Base-by-base conservation (phyloP, 1,139 yeast species). In the Nakaseomyces nivariensis region DNA sequence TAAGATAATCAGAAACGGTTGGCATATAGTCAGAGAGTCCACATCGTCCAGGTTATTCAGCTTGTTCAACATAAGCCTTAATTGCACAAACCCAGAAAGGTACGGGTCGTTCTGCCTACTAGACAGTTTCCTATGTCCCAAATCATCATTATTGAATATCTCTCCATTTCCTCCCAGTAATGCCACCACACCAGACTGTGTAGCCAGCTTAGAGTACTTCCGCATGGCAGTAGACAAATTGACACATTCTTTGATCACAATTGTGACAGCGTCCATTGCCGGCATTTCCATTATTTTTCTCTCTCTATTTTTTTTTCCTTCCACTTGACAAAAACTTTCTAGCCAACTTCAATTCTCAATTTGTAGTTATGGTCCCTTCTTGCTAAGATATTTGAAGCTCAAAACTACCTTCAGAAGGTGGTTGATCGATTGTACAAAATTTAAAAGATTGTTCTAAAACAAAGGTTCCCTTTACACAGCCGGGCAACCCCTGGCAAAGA, bases 171-270 rank as follows among this genome's bases (percentile, higher is more conserved):
- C 71, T 1, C 94, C 87, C 43, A 90, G 72, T 42, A 90, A 80
- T 5, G 95, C 88, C 4, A 96, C 92, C 48, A 89, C 94, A 3
- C 96, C 95, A 41, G 88, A 79, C 56, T 82, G 87, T n/a, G 47
- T 34, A 17, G 34, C 38, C 24, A 37, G 32, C 31, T 17, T 45
- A 3, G 48, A 44, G 32, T 82, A 78, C 65, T 90, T 90, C 48
- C 98, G 76, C 96, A 92, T 89, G 32, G 95, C 92, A 13, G 95
- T 83, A 22, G 94, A 82, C 52, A 92, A 78, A 49, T 83, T 75
- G 65, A 88, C 84, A 66, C 97, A 88, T 70, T 92, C 97, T 64
- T 86, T 86, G 55, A 88, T 82, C 56, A 88, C 84, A 57, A 90
- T 79, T 4, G 95, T 85, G 53, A 85, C 78, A 13, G 96, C 88